Conservation (phyloP, 2,329 filamentous ascomycete genomes). For the Hymenoscyphus infarciens region DNA sequence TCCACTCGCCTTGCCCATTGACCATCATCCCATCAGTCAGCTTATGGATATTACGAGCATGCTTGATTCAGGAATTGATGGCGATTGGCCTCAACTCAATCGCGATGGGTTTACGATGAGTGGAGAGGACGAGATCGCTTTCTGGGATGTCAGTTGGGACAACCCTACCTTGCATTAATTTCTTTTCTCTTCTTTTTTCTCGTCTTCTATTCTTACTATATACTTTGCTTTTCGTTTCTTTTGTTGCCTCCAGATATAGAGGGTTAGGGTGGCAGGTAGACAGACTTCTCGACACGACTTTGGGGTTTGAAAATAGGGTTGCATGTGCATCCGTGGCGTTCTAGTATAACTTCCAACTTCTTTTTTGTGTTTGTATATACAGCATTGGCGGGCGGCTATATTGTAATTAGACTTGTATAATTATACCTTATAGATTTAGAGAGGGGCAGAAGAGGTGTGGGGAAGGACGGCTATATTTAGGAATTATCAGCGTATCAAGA, state of each 20-base stretch:
- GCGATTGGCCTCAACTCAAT: constrained; percentile 19
- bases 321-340: not conserved
- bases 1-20: constrained; percentile 10
- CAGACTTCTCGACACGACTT: not conserved
- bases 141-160: constrained; percentile 12
- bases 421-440: not conserved
- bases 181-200: not conserved
- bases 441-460: not conserved
- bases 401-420: not conserved
- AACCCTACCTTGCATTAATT: not conserved
- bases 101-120: constrained; percentile 21
- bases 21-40: constrained; percentile 10
- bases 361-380: not conserved
- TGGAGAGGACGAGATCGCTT: constrained; percentile 3
- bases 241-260: not conserved
- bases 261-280: not conserved
- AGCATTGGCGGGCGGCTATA: not conserved
- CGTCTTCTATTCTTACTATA: not conserved
- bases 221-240: not conserved
- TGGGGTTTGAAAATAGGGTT: not conserved
- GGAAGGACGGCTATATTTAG: not conserved
- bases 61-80: constrained; percentile 15
- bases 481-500: not conserved
- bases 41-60: constrained; percentile 19
- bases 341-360: not conserved